These are phyloP conservation scores for Saussurea involucrata DNA, from an alignment of 129 eudicot genomes.

Conservation along the genomic window DNA sequence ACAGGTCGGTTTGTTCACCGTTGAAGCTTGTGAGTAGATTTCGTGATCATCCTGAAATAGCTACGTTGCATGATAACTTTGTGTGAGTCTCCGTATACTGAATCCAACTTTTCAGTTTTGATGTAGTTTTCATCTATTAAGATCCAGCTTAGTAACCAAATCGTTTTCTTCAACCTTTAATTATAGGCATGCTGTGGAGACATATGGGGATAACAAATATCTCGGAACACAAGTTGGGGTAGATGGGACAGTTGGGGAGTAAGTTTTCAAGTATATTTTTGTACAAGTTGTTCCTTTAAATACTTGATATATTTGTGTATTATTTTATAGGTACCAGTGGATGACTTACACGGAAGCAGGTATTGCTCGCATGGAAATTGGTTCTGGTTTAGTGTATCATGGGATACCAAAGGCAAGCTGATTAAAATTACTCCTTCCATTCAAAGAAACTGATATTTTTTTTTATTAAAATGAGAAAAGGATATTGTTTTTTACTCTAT, in stretches of 20 bases:
- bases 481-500: neutral
- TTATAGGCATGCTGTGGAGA: slow-evolving; percentile 46
- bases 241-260: slow-evolving; percentile 79
- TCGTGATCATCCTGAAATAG: slow-evolving; percentile 59
- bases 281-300: neutral
- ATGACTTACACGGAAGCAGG: slow-evolving; percentile 69
- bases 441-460: neutral
- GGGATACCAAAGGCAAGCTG: slow-evolving; percentile 53
- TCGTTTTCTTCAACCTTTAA: slow-evolving; percentile 8
- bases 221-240: slow-evolving; percentile 54
- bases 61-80: slow-evolving; percentile 75
- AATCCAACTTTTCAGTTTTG: neutral
- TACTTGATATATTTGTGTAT: neutral
- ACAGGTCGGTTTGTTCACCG: slow-evolving; percentile 65
- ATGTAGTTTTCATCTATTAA: neutral
- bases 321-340: slow-evolving; percentile 54
- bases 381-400: slow-evolving; percentile 50
- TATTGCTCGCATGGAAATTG: slow-evolving; percentile 57
- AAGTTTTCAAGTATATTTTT: slow-evolving; percentile 22
- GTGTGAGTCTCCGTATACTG: slow-evolving; percentile 36
- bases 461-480: neutral
- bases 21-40: slow-evolving; percentile 54
- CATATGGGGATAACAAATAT: slow-evolving; percentile 48
- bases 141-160: neutral
- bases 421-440: neutral